Evolutionary conservation across 345 rosid genomes (phyloP).

Genomic region (Eucalyptus albens): DNA sequence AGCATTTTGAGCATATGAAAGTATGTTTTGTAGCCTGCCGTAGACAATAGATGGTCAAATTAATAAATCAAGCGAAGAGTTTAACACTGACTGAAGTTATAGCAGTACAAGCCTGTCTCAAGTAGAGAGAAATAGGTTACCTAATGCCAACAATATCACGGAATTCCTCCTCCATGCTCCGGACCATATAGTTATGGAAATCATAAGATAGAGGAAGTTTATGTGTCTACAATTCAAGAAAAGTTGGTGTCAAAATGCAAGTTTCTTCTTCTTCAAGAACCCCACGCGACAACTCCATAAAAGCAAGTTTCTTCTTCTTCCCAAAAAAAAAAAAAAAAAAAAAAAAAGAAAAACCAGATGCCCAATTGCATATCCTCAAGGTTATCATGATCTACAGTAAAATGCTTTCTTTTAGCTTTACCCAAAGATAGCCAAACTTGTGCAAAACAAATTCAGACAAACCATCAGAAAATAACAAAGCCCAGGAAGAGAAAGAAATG

Average conservation of each 20-base stretch:
- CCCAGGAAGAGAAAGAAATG: neutral
- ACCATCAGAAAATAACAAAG: neutral
- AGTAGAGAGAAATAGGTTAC: conserved; percentile 3
- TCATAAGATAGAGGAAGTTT: conserved; percentile 53
- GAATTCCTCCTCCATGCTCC: conserved; percentile 72
- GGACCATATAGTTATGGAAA: conserved; percentile 51
- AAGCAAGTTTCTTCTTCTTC: neutral
- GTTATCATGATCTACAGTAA: neutral
- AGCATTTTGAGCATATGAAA: neutral
- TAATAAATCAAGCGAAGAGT: neutral
- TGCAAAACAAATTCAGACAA: neutral
- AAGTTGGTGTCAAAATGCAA: neutral
- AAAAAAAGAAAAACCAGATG: neutral
- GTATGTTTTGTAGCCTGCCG: neutral
- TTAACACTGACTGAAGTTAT: neutral
- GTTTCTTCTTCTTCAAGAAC: neutral
- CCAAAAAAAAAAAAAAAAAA: no score
- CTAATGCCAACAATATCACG: conserved; percentile 61
- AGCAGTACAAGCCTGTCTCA: neutral
- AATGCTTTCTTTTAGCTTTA: neutral
- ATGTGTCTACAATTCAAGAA: conserved; percentile 24
- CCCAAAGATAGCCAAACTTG: neutral
- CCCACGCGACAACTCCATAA: no score
- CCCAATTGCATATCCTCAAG: neutral
- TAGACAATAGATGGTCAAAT: neutral